Evolutionary conservation across 805 yeast genomes (phyloP), one percentile per base, ranked within the genome.

Genomic region (Myxozyma neotropica): DNA sequence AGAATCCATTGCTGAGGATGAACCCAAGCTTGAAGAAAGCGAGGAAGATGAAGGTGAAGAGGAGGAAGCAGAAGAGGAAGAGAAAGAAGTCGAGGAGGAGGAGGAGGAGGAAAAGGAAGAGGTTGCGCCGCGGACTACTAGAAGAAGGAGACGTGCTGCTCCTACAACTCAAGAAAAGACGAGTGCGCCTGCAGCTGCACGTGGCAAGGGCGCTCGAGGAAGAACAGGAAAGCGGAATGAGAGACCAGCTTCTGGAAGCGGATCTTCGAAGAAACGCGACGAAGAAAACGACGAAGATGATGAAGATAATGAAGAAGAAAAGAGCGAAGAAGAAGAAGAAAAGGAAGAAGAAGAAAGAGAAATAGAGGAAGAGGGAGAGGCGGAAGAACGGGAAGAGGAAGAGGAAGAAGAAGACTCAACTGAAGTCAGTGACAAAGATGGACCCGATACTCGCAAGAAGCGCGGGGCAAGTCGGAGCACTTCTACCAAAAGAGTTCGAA

Each of bases 361-460:
- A 12, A 40, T 29, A 15, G 45, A n/a, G 5, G 36, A 45, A 8
- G 52, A 36, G 2, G 45, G 19, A 8, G 59, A 49, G 5, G 50
- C 42, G 17, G 55, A 29, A 31, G 55, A 35, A 23, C 44, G 48
- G 29, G 59, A 38, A 29, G 59, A 17, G 15, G 48, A 65, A 26
- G 55, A 55, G 15, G 57, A 46, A 12, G 46, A 33, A 15, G 63
- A 35, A 23, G 58, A 43, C 33, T 26, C 39, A 19, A 47, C 50
- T 8, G 62, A 66, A 38, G 55, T 2, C 29, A 50, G 53, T 26
- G 68, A 59, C 38, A 56, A 54, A 55, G 64, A 53, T 17, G 62
- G 40, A 10, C 38, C 52, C n/a, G 45, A 52, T 23, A 40, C 42
- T 13, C 53, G 43, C 40, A 35, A 52, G 12, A 43, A 23, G 23